Evolutionary conservation across 179 eudicot species (phyloP), one percentile per base, ranked within the genome.

Genomic region (Patellifolia procumbens): DNA sequence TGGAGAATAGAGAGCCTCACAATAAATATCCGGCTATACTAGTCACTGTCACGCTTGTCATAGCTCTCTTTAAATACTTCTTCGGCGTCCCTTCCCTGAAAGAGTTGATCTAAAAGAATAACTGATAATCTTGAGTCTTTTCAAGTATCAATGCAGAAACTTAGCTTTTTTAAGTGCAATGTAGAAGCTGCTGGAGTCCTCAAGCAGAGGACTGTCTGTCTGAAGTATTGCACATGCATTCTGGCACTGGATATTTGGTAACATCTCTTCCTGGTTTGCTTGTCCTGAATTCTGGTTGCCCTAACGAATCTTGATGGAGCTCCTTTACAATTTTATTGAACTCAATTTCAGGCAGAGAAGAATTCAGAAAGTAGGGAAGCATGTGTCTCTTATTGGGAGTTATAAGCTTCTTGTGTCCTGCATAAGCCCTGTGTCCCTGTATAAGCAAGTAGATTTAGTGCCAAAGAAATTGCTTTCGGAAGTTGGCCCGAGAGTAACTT

Each of bases 391-490:
- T 95, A 87, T 95, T 95, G 8, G 99, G 99, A 15, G 92, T 95
- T 51, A 95, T 91, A 29, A 86, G 85, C 86, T 95, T 95, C 74
- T 74, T 93, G 90, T 95, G 99, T 37, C 98, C 99, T 12, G 91
- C 93, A 78, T 91, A 93, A 0, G 99, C 99, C 81, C 99, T 89
- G 35, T 89, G 94, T 22, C 99, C 99, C 97, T 94, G 87, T 45
- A 79, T 39, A 72, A 76, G 55, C 58, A 64, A 81, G 15, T 37
- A 62, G 48, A 55, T 45, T 60, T 46, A 73, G 62, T 67, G 53
- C 20, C 71, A 78, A 28, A 63, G 12, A 20, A n/a, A 16, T 31
- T 10, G 3, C 28, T 15, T 11, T 45, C 70, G 9, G 24, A 37
- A 65, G 39, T 42, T 39, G 29, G 39, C 29, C 32, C 51, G 22